Evolutionary conservation across 2,329 filamentous ascomycete species (phyloP).

Genomic region (Magnaporthiopsis incrustans): DNA sequence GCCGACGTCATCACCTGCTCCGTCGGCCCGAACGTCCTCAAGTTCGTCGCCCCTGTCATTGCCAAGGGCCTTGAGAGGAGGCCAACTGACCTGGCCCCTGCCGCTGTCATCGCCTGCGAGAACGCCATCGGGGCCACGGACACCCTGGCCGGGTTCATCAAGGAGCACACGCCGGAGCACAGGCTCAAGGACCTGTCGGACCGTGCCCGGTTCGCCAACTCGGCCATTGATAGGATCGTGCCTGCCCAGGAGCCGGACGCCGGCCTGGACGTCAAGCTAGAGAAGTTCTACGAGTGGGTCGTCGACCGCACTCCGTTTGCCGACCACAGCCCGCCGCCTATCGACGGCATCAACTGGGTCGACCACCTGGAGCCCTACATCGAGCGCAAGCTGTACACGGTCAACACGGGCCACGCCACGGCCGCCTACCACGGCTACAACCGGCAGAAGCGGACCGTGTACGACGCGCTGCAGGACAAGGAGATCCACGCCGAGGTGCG

Average conservation of each 20-base stretch:
- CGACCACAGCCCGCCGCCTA: constrained; percentile 9
- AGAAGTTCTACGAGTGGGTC: constrained; percentile 99
- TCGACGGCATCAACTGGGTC: constrained; percentile 49
- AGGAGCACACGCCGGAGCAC: constrained; percentile 61
- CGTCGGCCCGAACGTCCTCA: constrained; percentile 90
- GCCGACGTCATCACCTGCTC: constrained; percentile 94
- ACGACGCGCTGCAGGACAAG: constrained; percentile 77
- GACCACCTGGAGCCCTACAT: constrained; percentile 12
- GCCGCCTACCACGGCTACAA: constrained; percentile 93
- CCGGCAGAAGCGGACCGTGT: constrained; percentile 77
- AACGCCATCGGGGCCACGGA: constrained; percentile 95
- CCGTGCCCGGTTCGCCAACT: constrained; percentile 90
- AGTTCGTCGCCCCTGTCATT: constrained; percentile 92
- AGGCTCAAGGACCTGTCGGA: constrained; percentile 60
- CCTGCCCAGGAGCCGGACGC: constrained; percentile 75
- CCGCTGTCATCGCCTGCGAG: constrained; percentile 95
- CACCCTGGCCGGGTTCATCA: constrained; percentile 75
- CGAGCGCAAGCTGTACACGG: constrained; percentile 88
- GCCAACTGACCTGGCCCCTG: constrained; percentile 53
- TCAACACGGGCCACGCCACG: constrained; percentile 96
- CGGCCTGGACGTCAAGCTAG: constrained; percentile 86
- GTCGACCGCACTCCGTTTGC: constrained; percentile 58
- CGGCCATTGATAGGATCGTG: constrained; percentile 96
- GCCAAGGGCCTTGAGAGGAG: constrained; percentile 86
- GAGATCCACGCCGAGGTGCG: constrained; percentile 74